Conservation (phyloP, 2,329 filamentous ascomycete species). For the Fusarium neocosmosporiellum region DNA sequence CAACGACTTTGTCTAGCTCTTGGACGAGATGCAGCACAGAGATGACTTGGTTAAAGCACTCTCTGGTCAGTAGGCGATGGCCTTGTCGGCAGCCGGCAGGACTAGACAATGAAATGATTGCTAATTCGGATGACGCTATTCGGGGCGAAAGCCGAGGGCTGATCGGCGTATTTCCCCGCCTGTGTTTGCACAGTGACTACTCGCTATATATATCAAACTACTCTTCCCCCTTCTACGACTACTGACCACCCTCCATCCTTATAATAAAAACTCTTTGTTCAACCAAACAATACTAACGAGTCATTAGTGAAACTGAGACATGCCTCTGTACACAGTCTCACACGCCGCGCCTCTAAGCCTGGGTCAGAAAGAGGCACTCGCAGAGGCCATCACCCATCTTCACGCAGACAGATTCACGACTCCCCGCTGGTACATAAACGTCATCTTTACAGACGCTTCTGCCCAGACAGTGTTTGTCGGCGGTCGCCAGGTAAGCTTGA, state of each 20-base stretch:
- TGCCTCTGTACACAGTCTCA: background rate
- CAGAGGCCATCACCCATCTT: background rate
- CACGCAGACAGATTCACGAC: background rate
- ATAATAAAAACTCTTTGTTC: background rate
- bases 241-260: background rate
- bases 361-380: background rate
- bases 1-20: background rate
- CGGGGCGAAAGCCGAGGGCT: background rate
- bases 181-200: background rate
- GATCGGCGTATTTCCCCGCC: background rate
- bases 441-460: background rate
- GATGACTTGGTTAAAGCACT: background rate
- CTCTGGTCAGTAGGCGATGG: background rate
- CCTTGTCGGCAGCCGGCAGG: fast-evolving
- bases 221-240: background rate
- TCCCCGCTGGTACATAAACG: background rate
- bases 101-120: background rate
- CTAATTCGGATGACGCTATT: background rate
- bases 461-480: background rate
- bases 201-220: background rate
- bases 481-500: background rate
- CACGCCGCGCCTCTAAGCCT: background rate
- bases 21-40: background rate
- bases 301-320: background rate
- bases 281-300: fast-evolving